A percentile compares a stretch with the other conserved stretches of the same genome.
Conservation (phyloP, 768 basidiomycete genomes). For the Fomitopsis serialis region DNA sequence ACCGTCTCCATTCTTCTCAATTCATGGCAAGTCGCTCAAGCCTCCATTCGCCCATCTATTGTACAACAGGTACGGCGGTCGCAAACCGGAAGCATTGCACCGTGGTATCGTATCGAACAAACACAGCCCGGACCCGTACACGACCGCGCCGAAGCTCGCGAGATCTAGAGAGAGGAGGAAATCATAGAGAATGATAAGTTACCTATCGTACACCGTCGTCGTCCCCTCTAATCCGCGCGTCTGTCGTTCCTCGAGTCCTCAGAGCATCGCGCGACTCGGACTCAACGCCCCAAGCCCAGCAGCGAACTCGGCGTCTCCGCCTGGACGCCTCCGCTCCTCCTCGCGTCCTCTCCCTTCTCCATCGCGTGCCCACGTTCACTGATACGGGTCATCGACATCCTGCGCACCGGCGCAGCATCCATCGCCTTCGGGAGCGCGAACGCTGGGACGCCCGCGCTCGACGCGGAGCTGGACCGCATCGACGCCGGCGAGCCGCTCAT, state of each 20-base stretch:
- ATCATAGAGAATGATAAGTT: background rate
- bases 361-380: background rate
- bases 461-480: conserved; percentile 24
- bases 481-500: conserved; percentile 43
- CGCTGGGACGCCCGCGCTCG: conserved; percentile 2
- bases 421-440: conserved; percentile 5
- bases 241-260: too few relatives aligned
- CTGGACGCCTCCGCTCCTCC: too few relatives aligned
- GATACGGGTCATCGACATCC: background rate
- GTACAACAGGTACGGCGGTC: too few relatives aligned
- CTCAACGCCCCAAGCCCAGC: conserved; percentile 15
- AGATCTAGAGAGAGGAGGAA: background rate
- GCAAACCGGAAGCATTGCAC: too few relatives aligned
- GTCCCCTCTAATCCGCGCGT: background rate
- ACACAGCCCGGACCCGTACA: too few relatives aligned
- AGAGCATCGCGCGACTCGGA: too few relatives aligned
- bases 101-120: too few relatives aligned
- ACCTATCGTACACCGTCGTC: background rate
- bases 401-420: background rate
- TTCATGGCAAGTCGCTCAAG: too few relatives aligned
- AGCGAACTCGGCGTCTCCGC: conserved; percentile 20
- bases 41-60: too few relatives aligned
- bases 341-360: conserved; percentile 2
- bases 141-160: background rate
- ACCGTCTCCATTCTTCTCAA: too few relatives aligned